Percentiles rank a stretch among this genome's conserved stretches.
Evolutionary conservation across 2,329 filamentous ascomycete genomes (phyloP).

Genomic region (Pyricularia sp.): DNA sequence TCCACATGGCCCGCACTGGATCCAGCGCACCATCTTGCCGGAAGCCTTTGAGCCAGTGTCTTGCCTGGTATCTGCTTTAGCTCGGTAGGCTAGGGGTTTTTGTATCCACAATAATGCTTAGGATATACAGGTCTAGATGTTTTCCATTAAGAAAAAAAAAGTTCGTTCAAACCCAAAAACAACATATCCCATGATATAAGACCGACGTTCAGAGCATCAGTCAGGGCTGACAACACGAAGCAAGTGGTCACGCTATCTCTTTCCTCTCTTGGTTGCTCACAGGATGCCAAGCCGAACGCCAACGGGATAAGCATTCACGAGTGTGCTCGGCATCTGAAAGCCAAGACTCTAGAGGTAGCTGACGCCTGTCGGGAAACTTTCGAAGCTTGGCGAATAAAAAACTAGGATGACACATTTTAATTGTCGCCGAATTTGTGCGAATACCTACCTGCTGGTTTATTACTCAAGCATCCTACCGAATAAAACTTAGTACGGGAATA

Average conservation of each 20-base stretch:
- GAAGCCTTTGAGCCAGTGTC: neutral
- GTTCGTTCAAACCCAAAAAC: neutral
- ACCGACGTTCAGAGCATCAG: neutral
- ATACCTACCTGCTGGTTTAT: neutral
- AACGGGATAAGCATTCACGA: neutral
- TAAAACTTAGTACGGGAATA: neutral
- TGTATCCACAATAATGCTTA: neutral
- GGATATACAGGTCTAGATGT: neutral
- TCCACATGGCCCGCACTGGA: neutral
- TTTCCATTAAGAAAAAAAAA: neutral
- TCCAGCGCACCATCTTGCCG: neutral
- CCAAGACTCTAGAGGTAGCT: neutral
- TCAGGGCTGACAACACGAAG: neutral
- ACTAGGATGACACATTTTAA: neutral
- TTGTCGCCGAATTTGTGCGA: neutral
- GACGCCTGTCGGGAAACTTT: neutral
- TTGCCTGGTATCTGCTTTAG: neutral
- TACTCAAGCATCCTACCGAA: neutral
- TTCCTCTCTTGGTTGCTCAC: neutral
- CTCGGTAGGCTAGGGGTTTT: neutral
- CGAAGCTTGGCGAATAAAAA: neutral
- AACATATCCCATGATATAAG: neutral
- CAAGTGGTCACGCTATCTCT: constrained; percentile 4
- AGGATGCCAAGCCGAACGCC: neutral
- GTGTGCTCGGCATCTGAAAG: neutral